Evolutionary conservation across 768 basidiomycete species (phyloP).

Genomic region (Lentinus brumalis): DNA sequence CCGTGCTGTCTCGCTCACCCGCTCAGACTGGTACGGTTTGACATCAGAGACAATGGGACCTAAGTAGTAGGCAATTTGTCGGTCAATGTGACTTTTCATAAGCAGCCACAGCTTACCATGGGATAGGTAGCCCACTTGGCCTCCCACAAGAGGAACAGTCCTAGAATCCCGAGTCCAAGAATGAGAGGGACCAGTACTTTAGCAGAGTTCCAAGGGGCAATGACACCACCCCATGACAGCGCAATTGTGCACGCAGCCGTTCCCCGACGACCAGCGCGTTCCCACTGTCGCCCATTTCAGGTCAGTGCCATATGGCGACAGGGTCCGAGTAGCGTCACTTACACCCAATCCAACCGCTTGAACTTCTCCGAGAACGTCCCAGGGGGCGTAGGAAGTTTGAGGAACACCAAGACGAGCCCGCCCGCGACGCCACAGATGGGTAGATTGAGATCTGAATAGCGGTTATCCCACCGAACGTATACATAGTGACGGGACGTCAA

Average conservation of each 20-base stretch:
- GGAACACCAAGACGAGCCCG: conserved; percentile 6
- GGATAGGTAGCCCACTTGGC: background rate
- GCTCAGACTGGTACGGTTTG: conserved; percentile 2
- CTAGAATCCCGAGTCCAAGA: conserved; percentile 2
- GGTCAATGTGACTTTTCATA: background rate
- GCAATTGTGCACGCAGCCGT: conserved; percentile 20
- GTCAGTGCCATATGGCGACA: background rate
- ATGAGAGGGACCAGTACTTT: conserved; percentile 25
- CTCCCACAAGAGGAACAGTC: conserved; percentile 36
- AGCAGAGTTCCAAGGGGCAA: conserved; percentile 33
- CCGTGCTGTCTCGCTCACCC: background rate
- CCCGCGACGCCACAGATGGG: conserved; percentile 4
- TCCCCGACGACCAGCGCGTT: conserved; percentile 24
- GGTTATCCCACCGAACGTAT: background rate
- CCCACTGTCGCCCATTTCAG: conserved; percentile 20
- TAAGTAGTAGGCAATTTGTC: conserved; percentile 19
- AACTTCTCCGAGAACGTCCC: conserved; percentile 21
- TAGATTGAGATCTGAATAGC: conserved; percentile 6
- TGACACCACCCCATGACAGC: conserved; percentile 37
- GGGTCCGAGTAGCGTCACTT: background rate
- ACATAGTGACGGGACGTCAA: background rate
- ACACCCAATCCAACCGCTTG: conserved; percentile 27
- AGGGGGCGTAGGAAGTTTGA: conserved; percentile 16
- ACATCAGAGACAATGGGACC: conserved; percentile 28
- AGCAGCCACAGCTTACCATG: background rate